Conservation (phyloP, 108 stramenopile genomes). For the Aurantiochytrium sp. region DNA sequence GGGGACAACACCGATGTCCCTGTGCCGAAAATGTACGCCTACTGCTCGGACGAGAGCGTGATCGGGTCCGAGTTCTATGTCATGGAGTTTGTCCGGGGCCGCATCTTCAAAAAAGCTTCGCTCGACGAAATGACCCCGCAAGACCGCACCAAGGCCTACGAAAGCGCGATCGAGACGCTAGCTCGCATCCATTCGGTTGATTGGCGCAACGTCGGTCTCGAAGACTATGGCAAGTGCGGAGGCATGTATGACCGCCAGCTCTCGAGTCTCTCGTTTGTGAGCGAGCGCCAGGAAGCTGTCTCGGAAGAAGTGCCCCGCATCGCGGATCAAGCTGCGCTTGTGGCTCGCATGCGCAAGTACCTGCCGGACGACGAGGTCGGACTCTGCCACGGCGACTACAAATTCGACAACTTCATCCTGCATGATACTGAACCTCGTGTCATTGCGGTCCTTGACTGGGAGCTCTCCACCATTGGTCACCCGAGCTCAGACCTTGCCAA, state of each 20-base stretch:
- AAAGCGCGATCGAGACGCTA: conserved; percentile 63
- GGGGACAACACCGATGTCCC: conserved; percentile 57
- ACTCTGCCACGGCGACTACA: conserved; percentile 88
- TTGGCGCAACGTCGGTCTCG: conserved; percentile 54
- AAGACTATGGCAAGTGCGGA: conserved; percentile 58
- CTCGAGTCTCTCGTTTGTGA: background rate
- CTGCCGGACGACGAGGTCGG: conserved; percentile 50
- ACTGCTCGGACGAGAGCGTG: conserved; percentile 66
- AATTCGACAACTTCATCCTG: conserved; percentile 88
- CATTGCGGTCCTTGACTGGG: conserved; percentile 93
- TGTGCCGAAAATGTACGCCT: conserved; percentile 64
- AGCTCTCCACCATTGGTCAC: conserved; percentile 84
- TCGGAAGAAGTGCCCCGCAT: background rate
- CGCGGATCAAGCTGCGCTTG: background rate
- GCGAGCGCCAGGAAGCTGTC: background rate
- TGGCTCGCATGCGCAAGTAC: conserved; percentile 15
- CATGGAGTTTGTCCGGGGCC: conserved; percentile 82
- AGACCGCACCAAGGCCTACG: conserved; percentile 61
- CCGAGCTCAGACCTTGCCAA: conserved; percentile 82
- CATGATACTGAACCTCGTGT: conserved; percentile 74
- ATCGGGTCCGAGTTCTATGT: conserved; percentile 90
- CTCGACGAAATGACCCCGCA: conserved; percentile 49
- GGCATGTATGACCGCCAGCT: conserved; percentile 41
- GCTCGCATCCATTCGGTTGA: conserved; percentile 39
- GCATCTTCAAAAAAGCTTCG: conserved; percentile 79